A percentile compares a stretch with the other conserved stretches of the same genome.
Conservation (phyloP, 257 asterid genomes). For the Coffea canephora region DNA sequence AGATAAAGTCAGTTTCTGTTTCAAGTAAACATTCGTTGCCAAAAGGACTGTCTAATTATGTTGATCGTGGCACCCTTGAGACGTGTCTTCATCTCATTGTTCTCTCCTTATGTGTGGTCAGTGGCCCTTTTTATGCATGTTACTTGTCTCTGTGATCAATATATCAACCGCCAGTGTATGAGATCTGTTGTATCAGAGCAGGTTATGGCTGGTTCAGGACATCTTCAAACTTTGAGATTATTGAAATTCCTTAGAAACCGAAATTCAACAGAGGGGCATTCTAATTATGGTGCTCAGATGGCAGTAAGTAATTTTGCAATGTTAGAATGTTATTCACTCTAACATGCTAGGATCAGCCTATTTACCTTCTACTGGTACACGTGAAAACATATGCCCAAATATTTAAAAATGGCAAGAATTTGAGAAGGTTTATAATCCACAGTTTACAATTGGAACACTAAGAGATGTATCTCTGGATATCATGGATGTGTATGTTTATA, state of each 20-base stretch:
- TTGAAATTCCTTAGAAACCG: slow-evolving; percentile 85
- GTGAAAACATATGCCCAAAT: not conserved
- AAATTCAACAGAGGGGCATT: slow-evolving; percentile 71
- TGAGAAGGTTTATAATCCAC: not conserved
- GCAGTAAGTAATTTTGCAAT: slow-evolving; percentile 55
- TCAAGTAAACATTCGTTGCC: slow-evolving; percentile 57
- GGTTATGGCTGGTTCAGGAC: slow-evolving; percentile 99
- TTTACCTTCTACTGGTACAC: not conserved
- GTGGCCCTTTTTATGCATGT: slow-evolving; percentile 23
- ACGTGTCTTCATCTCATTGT: slow-evolving; percentile 95
- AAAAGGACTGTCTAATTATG: slow-evolving; percentile 69
- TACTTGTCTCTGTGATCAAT: slow-evolving; percentile 2
- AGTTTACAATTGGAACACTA: not conserved
- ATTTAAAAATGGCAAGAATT: not conserved
- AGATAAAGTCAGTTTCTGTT: slow-evolving; percentile 79
- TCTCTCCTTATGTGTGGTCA: slow-evolving; percentile 90
- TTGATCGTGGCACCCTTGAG: slow-evolving; percentile 92
- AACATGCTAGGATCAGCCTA: not conserved
- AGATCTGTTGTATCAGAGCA: slow-evolving; percentile 31
- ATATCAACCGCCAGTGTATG: slow-evolving; percentile 18
- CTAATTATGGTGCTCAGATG: slow-evolving; percentile 82
- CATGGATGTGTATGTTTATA: not conserved
- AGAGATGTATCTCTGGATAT: not conserved
- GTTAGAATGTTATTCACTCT: slow-evolving; percentile 5
- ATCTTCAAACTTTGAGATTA: slow-evolving; percentile 76